phyloP scores from a whole-genome alignment of 139 green algal species.

The Zygnema cylindricum region DNA sequence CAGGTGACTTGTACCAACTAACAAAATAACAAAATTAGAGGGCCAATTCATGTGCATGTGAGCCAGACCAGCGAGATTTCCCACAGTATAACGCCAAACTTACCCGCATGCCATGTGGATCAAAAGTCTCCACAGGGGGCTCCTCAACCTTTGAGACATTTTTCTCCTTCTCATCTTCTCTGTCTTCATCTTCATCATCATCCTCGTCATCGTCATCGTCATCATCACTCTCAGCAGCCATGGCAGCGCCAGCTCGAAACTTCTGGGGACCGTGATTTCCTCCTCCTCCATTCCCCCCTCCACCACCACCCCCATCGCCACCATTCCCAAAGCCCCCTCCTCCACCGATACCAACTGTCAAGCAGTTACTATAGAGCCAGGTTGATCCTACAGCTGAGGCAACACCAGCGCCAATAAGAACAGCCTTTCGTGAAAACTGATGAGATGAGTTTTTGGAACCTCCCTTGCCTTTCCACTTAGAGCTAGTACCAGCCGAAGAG shows the following conservation, averaged over 20 bases:
- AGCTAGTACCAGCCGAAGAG: too few species aligned
- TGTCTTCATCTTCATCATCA: slow-evolving; percentile 37
- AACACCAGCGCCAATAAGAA: neutral
- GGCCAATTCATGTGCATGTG: too few species aligned
- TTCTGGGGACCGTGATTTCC: neutral
- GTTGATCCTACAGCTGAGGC: neutral
- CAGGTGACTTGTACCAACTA: too few species aligned
- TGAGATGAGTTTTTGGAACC: neutral
- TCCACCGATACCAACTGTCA: neutral
- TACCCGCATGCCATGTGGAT: slow-evolving; percentile 39
- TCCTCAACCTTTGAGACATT: neutral
- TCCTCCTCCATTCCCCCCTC: neutral
- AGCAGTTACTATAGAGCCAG: neutral
- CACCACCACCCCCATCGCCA: slow-evolving; percentile 29
- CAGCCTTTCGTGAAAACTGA: neutral
- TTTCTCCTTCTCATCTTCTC: slow-evolving; percentile 30
- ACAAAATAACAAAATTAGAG: too few species aligned
- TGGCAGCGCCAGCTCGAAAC: neutral
- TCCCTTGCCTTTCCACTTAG: neutral
- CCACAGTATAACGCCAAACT: neutral
- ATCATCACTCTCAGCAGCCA: slow-evolving; percentile 40
- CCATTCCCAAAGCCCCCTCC: slow-evolving; percentile 10
- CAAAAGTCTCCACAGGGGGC: slow-evolving; percentile 26
- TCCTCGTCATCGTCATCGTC: slow-evolving; percentile 38
- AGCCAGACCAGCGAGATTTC: too few species aligned